Evolutionary conservation across 164 flowering plant genomes (phyloP).

Genomic region (Berberis vulgaris): DNA sequence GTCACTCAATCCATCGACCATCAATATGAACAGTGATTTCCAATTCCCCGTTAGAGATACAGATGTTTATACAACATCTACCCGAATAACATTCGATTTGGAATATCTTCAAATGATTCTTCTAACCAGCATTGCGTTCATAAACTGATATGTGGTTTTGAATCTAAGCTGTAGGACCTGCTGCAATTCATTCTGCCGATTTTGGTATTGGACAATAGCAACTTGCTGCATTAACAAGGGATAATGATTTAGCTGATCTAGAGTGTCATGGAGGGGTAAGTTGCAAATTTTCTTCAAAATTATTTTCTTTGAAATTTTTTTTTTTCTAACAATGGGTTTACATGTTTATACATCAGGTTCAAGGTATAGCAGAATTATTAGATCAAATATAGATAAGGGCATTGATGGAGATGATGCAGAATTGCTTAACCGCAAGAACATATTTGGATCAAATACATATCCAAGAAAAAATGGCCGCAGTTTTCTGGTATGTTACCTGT

Average conservation of each 20-base stretch:
- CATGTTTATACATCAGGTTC: slow-evolving; percentile 36
- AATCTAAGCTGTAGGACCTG: slow-evolving; percentile 19
- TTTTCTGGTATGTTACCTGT: slow-evolving; percentile 51
- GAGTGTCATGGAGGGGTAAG: slow-evolving; percentile 75
- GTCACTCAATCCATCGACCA: too few species aligned
- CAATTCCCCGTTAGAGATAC: too few species aligned
- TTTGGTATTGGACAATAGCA: slow-evolving; percentile 55
- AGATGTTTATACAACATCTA: too few species aligned
- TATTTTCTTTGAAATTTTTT: not conserved
- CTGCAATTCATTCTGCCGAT: slow-evolving; percentile 31
- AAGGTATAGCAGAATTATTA: slow-evolving; percentile 49
- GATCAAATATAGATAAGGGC: slow-evolving; percentile 70
- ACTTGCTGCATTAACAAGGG: slow-evolving; percentile 56
- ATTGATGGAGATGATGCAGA: slow-evolving; percentile 67
- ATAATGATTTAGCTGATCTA: slow-evolving; percentile 41
- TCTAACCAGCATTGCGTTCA: too few species aligned
- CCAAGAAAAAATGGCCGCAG: slow-evolving; percentile 82
- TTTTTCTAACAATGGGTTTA: not conserved
- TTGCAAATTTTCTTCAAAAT: not conserved
- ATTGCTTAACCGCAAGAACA: slow-evolving; percentile 40
- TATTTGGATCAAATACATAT: slow-evolving; percentile 86
- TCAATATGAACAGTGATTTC: too few species aligned
- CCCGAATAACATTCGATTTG: too few species aligned
- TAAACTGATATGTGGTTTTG: not conserved
- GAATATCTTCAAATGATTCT: too few species aligned